phyloP scores from a whole-genome alignment of 192 early-diverging fungal species.

The Coemansia aciculifera region DNA sequence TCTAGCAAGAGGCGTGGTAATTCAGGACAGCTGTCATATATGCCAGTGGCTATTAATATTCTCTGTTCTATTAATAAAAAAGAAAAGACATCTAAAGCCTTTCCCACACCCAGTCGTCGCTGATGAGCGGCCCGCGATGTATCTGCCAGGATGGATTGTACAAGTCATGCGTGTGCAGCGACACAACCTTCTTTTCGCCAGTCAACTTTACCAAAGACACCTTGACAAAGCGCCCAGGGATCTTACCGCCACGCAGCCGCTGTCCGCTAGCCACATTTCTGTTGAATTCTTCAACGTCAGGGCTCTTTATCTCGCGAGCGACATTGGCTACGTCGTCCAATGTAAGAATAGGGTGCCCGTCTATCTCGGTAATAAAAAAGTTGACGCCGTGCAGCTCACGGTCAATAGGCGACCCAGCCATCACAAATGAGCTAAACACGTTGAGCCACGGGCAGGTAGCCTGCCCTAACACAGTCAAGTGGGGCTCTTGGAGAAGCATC shows the following conservation, averaged over 20 bases:
- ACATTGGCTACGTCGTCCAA: constrained; percentile 30
- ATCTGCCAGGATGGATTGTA: constrained; percentile 41
- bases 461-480: constrained; percentile 17
- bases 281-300: constrained; percentile 13
- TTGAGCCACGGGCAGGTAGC: constrained; percentile 13
- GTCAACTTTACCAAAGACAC: constrained; percentile 12
- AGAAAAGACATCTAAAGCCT: constrained; percentile 14
- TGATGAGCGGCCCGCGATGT: constrained; percentile 20
- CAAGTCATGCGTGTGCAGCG: constrained; percentile 36
- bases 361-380: constrained; percentile 29
- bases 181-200: constrained; percentile 19
- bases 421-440: constrained; percentile 16
- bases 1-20: background rate
- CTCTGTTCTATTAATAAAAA: background rate
- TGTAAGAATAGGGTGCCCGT: constrained; percentile 12
- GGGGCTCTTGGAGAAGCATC: constrained; percentile 31
- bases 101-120: constrained; percentile 29
- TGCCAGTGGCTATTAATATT: background rate
- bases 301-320: constrained; percentile 12
- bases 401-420: background rate
- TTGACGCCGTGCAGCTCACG: background rate
- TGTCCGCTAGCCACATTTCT: constrained; percentile 6
- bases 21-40: background rate
- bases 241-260: constrained; percentile 8
- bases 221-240: constrained; percentile 35